Percentiles rank a stretch among this genome's conserved stretches.
Conservation (phyloP, 1,284 basidiomycete species). For the Abortiporus biennis region DNA sequence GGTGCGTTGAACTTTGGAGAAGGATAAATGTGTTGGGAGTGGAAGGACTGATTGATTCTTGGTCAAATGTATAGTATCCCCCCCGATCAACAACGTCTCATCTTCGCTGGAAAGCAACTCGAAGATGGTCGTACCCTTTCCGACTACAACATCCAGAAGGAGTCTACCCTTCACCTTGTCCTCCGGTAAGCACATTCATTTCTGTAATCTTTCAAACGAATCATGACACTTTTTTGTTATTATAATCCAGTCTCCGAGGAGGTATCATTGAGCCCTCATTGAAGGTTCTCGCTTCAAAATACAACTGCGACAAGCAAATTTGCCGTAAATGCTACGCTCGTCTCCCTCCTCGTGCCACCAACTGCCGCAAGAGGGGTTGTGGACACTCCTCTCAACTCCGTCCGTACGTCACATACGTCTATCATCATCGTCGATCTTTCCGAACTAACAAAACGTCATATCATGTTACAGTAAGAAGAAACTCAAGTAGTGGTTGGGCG, state of each 20-base stretch:
- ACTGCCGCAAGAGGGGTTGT: constrained; percentile 93
- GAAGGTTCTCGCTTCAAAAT: constrained; percentile 94
- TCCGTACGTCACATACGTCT: constrained; percentile 58
- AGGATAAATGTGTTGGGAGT: constrained; percentile 1
- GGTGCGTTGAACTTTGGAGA: constrained; percentile 37
- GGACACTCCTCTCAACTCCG: constrained; percentile 95
- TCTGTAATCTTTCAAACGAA: too few relatives aligned
- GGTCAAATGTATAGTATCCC: constrained; percentile 54
- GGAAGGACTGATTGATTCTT: constrained; percentile 3
- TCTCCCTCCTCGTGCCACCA: constrained; percentile 97
- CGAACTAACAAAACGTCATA: constrained; percentile 6
- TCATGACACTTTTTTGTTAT: constrained; percentile 2
- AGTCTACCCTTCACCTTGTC: constrained; percentile 95
- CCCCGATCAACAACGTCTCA: constrained; percentile 91
- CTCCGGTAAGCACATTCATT: constrained; percentile 59
- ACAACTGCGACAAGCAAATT: constrained; percentile 98
- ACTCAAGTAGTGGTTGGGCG: constrained; percentile 73
- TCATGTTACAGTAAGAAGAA: constrained; percentile 75
- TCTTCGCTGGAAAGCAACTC: constrained; percentile 94
- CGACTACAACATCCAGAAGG: constrained; percentile 99
- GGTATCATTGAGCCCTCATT: constrained; percentile 99
- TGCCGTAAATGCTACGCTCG: constrained; percentile 99
- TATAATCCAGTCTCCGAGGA: constrained; percentile 75
- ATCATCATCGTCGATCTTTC: not conserved
- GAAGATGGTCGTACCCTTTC: constrained; percentile 93